Evolutionary conservation across 352 stramenopile species (phyloP).

Genomic region (Pythium rishiriense): DNA sequence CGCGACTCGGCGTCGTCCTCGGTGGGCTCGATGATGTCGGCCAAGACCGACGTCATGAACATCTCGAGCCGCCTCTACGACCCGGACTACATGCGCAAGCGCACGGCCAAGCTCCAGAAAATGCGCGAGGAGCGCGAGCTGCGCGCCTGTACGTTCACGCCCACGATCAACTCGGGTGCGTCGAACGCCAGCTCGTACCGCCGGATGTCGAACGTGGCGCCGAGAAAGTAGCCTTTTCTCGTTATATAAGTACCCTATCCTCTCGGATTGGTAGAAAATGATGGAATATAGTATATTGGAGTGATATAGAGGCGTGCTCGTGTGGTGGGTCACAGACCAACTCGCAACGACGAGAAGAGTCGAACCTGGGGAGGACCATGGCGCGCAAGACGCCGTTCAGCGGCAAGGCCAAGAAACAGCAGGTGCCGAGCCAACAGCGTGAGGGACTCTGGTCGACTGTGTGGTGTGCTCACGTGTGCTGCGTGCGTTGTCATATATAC

Average conservation of each 20-base stretch:
- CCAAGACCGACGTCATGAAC: conserved; percentile 77
- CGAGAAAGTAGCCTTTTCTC: conserved; percentile 27
- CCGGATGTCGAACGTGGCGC: conserved; percentile 17
- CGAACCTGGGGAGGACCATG: conserved; percentile 7
- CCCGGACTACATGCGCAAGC: conserved; percentile 80
- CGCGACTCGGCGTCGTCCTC: conserved; percentile 63
- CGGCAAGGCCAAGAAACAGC: conserved; percentile 87
- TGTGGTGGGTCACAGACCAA: not conserved
- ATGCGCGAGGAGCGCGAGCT: conserved; percentile 81
- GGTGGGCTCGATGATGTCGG: conserved; percentile 60
- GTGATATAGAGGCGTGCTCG: not conserved
- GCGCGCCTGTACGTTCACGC: conserved; percentile 77
- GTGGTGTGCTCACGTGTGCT: not conserved
- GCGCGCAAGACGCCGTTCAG: conserved; percentile 82
- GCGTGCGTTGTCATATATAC: not conserved
- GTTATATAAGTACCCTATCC: conserved; percentile 17
- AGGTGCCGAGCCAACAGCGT: conserved; percentile 33
- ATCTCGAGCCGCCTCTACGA: conserved; percentile 85
- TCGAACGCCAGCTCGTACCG: conserved; percentile 24
- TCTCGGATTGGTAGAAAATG: not conserved
- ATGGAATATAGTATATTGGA: conserved; percentile 11
- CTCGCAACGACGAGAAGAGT: not conserved
- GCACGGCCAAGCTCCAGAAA: conserved; percentile 70
- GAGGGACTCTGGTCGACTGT: not conserved
- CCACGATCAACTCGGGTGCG: conserved; percentile 51